Evolutionary conservation across 1,284 basidiomycete species (phyloP), one percentile per base, ranked within the genome.

Genomic region (Heimioporus punctisporus): DNA sequence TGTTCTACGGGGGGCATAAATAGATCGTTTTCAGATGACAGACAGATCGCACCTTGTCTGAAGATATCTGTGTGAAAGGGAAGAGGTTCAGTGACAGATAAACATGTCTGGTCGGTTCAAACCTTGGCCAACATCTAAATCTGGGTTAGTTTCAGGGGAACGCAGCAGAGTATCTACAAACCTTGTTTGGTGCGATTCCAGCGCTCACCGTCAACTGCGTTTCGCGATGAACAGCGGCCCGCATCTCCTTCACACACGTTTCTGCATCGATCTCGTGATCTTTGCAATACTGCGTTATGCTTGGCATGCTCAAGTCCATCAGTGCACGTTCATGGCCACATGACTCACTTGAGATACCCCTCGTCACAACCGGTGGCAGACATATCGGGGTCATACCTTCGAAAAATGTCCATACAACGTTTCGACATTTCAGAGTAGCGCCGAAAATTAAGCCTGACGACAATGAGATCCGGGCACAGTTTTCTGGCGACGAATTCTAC

Each of bases 161-260:
- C 9, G 56, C 43, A 19, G 12, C 12, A 52, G 42, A 12, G 27
- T 21, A 56, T 14, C 44, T 43, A 63, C 66, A 21, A 60, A 87
- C 91, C 79, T 86, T 91, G 66, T 92, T 97, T 0, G 94, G 90
- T 0, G 94, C 94, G 54, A 96, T 95, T 23, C 93, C 97, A 27
- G 95, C 95, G 60, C 93, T 96, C 51, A 95, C 94, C 6, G 97
- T 98, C 50, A 99, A 73, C 46, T 84, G 82, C 1, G 94, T 97
- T 71, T 90, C 88, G 23, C 77, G 76, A 56, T 86, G 79, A 2
- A 97, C 90, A 43, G 78, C 76, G 15, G 77, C 77, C 15, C 95
- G 83, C 74, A 98, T 88, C 58, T 90, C 78, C 46, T 82, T 73
- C 4, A 97, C 92, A 58, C 93, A 94, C 30, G 88, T 85, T 23